Evolutionary conservation across 164 flowering plant genomes (phyloP).

Genomic region (Buxus sempervirens): DNA sequence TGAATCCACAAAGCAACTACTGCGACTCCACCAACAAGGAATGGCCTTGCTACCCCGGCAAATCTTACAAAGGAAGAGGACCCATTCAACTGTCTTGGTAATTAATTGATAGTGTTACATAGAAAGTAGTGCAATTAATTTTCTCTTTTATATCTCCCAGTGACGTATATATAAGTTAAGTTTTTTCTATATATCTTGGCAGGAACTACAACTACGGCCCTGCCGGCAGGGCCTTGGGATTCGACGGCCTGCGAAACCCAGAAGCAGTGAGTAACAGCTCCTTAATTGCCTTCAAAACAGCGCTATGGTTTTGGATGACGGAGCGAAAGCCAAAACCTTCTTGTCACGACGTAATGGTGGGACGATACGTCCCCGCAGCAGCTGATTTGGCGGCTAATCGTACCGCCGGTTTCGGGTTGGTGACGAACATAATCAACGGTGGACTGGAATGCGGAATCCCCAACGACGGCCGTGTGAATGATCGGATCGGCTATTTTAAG

Average conservation of each 20-base stretch:
- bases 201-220: conserved; percentile 86
- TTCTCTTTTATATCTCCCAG: too few species aligned
- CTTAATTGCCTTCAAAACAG: conserved; percentile 55
- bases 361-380: conserved; percentile 34
- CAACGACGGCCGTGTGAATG: conserved; percentile 38
- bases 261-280: conserved; percentile 60
- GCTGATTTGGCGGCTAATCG: conserved; percentile 56
- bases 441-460: conserved; percentile 53
- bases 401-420: conserved; percentile 52
- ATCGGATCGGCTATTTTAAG: conserved; percentile 49
- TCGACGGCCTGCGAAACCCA: conserved; percentile 57
- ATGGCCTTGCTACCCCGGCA: conserved; percentile 74
- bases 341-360: conserved; percentile 66
- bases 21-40: conserved; percentile 42
- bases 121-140: too few species aligned
- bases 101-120: too few species aligned
- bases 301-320: conserved; percentile 85
- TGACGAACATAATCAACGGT: conserved; percentile 66
- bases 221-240: conserved; percentile 63
- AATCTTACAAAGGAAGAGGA: conserved; percentile 72
- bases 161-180: too few species aligned
- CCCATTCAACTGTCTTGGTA: conserved; percentile 79
- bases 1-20: conserved; percentile 37
- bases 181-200: too few species aligned
- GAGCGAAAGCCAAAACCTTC: conserved; percentile 61